Base-by-base conservation (phyloP, 1,139 yeast genomes). In the Diutina siamensis region DNA sequence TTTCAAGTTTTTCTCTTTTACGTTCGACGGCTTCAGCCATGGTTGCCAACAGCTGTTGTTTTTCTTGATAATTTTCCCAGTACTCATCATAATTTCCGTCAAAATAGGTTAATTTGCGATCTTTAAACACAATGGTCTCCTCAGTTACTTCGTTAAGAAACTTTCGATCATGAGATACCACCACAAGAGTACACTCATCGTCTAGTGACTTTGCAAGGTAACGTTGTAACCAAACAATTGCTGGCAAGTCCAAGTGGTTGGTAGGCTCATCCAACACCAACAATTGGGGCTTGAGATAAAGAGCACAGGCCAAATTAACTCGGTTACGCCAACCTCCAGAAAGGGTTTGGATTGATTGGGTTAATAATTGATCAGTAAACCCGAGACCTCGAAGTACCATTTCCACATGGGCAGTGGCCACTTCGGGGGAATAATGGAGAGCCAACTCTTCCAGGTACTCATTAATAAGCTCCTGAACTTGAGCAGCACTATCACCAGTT, bases 281-380 rank as follows among this genome's bases (percentile, higher is more conserved):
- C 3, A 42, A 5, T 17, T 32, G 19, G n/a, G 44, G 44, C 32
- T 42, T 19, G 20, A 42, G 21, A 20, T 31, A 21, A 15, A 42
- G 21, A 12, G 44, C 44, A n/a, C 27, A 19, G 3, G 44, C 44
- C 20, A 42, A 32, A 3, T 35, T 19, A 4, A 22, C 44, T 10
- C 44, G n/a, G 10, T 31, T 42, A 18, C 27, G 33, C 44, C 44
- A 42, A 3, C 44, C 44, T 13, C 44, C 44, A 33, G 38, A 32
- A 2, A 42, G 18, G 2, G n/a, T 17, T 25, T 20, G 10, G 10
- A 21, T 3, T 13, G 27, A 20, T 18, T 10, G 12, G 3, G 10
- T 15, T 20, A 31, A 18, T 31, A 42, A 12, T 28, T 42, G 36
- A 3, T 19, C 31, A 21, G 38, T 19, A 21, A 42, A 42, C 18